phyloP scores from a whole-genome alignment of 2,329 filamentous ascomycete genomes.

The Penicillium freii region DNA sequence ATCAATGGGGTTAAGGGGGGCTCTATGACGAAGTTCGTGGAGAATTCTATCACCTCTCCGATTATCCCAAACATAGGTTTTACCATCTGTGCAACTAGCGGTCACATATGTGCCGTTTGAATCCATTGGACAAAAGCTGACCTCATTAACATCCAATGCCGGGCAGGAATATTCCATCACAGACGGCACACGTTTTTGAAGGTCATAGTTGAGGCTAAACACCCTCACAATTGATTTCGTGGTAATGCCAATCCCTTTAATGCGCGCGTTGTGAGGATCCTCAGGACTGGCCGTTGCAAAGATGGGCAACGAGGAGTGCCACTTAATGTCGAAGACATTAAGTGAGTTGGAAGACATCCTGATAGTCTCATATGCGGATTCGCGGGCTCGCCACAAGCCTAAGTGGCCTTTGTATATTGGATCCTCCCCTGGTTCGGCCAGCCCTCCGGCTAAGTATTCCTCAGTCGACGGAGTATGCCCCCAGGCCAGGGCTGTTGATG shows the following conservation, averaged over 20 bases:
- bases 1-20: constrained; percentile 49
- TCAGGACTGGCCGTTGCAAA: constrained; percentile 55
- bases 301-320: constrained; percentile 50
- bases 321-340: constrained; percentile 59
- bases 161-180: constrained; percentile 54
- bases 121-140: constrained; percentile 50
- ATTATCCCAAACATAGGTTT: constrained; percentile 61
- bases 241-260: constrained; percentile 33
- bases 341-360: constrained; percentile 48
- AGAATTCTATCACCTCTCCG: constrained; percentile 48
- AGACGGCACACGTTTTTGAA: constrained; percentile 1
- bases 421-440: constrained; percentile 45
- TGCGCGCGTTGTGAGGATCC: constrained; percentile 23
- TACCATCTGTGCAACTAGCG: constrained; percentile 60
- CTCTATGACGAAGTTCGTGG: constrained; percentile 52
- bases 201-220: constrained; percentile 42
- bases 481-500: constrained; percentile 51
- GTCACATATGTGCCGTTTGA: constrained; percentile 49
- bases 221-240: constrained; percentile 53
- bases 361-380: constrained; percentile 36
- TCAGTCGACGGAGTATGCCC: constrained; percentile 40
- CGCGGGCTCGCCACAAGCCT: constrained; percentile 53
- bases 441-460: constrained; percentile 55
- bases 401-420: constrained; percentile 48
- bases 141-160: constrained; percentile 61